These are phyloP conservation scores for Colletotrichum neosansevieriae DNA, from an alignment of 2,329 filamentous ascomycete species.

Conservation along the genomic window DNA sequence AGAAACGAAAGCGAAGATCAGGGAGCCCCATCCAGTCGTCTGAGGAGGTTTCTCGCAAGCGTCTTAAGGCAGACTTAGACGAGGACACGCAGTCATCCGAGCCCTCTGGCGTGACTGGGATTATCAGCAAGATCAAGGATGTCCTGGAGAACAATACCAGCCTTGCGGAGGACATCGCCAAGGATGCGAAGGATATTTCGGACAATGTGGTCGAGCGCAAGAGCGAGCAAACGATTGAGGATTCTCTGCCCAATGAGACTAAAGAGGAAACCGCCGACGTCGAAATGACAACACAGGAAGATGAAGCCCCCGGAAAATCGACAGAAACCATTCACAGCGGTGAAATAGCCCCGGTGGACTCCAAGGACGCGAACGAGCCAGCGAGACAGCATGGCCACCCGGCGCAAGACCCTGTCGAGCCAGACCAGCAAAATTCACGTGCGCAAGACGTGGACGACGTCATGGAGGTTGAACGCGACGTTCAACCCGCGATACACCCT, in stretches of 20 bases:
- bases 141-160: constrained; percentile 24
- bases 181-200: constrained; percentile 25
- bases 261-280: constrained; percentile 5
- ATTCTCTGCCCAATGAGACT: constrained; percentile 2
- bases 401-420: background rate
- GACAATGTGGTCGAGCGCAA: constrained; percentile 11
- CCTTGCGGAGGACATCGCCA: constrained; percentile 31
- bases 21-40: constrained; percentile 69
- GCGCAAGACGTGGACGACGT: constrained; percentile 41
- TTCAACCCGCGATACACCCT: constrained; percentile 73
- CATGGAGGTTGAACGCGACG: constrained; percentile 51
- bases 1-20: constrained; percentile 77
- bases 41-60: constrained; percentile 67
- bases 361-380: background rate
- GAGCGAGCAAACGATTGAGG: constrained; percentile 17
- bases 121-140: constrained; percentile 26
- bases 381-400: background rate
- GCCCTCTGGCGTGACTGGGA: constrained; percentile 16
- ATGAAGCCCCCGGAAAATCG: background rate
- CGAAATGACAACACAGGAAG: constrained; percentile 20
- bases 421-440: constrained; percentile 5
- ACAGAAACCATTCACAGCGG: background rate
- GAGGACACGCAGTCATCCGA: constrained; percentile 1
- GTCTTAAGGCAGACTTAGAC: constrained; percentile 57
- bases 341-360: background rate